Conservation (phyloP, 495 filamentous ascomycete species). For the Aspergillus sparsus region DNA sequence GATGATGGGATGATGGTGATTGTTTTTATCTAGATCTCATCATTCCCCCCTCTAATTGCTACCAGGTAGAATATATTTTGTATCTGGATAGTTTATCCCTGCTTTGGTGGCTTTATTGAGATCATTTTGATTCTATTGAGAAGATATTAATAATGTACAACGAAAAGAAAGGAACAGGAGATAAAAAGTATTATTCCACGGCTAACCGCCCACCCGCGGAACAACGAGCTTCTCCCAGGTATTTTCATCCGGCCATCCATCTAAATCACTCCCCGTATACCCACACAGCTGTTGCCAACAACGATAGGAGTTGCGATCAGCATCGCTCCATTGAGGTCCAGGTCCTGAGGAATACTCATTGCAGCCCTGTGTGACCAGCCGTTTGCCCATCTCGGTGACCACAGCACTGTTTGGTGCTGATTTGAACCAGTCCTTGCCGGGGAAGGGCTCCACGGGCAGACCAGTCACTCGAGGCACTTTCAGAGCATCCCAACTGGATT, state of each 20-base stretch:
- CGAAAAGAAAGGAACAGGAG: background rate
- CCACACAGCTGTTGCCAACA: slow-evolving; percentile 2
- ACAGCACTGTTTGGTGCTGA: background rate
- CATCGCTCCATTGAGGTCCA: slow-evolving; percentile 2
- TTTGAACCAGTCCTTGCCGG: slow-evolving; percentile 3
- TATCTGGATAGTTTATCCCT: background rate
- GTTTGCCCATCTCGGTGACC: slow-evolving; percentile 2
- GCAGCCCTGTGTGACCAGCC: slow-evolving; percentile 1
- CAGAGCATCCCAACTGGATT: background rate
- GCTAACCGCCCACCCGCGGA: too few species aligned
- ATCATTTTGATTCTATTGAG: background rate
- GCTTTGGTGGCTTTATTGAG: background rate
- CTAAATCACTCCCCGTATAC: slow-evolving; percentile 1
- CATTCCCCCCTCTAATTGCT: too few species aligned
- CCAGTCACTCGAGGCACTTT: background rate
- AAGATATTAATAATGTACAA: background rate
- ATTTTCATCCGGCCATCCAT: background rate
- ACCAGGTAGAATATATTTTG: background rate
- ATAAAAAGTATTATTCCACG: background rate
- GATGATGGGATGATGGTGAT: too few species aligned
- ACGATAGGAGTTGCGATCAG: slow-evolving; percentile 1
- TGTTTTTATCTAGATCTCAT: too few species aligned
- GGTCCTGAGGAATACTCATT: background rate
- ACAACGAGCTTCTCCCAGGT: background rate
- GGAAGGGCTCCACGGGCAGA: slow-evolving; percentile 3